Percentiles rank a stretch among this genome's conserved stretches.
phyloP scores from a whole-genome alignment of 768 basidiomycete species.

The Daedalea quercina region DNA sequence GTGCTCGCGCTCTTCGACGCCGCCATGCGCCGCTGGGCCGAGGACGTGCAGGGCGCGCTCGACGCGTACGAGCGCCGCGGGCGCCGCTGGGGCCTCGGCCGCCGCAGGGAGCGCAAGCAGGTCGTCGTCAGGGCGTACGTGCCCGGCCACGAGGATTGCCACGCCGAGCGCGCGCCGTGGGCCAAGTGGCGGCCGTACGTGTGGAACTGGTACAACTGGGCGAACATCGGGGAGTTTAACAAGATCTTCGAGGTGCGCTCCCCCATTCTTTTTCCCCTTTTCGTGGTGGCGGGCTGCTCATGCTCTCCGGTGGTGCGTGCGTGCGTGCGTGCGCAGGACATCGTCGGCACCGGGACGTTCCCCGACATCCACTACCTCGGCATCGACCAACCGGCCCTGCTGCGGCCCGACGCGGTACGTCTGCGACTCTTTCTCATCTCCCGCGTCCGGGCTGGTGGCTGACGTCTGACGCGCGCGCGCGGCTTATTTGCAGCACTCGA shows the following conservation, averaged over 20 bases:
- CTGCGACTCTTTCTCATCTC: not conserved
- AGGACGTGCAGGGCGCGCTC: conserved; percentile 40
- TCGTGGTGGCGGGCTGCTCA: too few relatives aligned
- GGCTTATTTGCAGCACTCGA: conserved; percentile 31
- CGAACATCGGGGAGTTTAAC: conserved; percentile 51
- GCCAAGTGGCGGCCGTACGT: conserved; percentile 33
- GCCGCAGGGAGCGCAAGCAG: conserved; percentile 22
- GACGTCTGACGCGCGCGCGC: too few relatives aligned
- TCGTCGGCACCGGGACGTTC: conserved; percentile 33
- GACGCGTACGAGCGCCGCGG: conserved; percentile 24
- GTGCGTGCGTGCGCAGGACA: conserved; percentile 25
- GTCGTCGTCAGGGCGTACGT: conserved; percentile 56
- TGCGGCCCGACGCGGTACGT: conserved; percentile 62
- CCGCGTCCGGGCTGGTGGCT: too few relatives aligned
- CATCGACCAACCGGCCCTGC: conserved; percentile 54
- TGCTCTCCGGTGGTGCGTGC: conserved; percentile 3
- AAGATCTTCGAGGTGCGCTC: conserved; percentile 49
- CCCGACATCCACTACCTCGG: conserved; percentile 51
- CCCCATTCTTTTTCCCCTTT: too few relatives aligned
- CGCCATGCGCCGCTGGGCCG: conserved; percentile 53
- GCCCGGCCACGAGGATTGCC: conserved; percentile 63
- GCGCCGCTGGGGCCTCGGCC: conserved; percentile 11
- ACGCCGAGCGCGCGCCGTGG: conserved; percentile 41
- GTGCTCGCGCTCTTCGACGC: conserved; percentile 52
- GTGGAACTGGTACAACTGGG: conserved; percentile 62